phyloP scores from a whole-genome alignment of 139 green algal genomes.

The Auxenochlorella pyrenoidosa region DNA sequence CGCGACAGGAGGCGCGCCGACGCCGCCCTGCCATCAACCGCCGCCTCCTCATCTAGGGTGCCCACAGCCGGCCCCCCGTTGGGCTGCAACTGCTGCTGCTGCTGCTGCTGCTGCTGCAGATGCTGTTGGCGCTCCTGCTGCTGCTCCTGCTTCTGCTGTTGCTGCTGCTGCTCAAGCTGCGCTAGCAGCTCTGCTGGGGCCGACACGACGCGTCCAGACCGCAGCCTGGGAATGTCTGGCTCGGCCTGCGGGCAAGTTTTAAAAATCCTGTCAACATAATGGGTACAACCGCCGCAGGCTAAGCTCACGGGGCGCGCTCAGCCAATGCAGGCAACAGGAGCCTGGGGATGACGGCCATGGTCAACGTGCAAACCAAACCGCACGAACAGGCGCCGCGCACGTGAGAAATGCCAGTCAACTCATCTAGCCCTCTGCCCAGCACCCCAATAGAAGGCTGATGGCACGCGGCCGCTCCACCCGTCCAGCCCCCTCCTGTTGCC shows the following conservation, averaged over 20 bases:
- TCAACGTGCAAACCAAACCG: too few relatives aligned
- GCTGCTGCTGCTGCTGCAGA: background rate
- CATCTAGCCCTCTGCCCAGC: too few relatives aligned
- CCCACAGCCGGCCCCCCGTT: background rate
- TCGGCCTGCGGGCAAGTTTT: background rate
- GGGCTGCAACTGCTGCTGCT: background rate
- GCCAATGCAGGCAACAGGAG: too few relatives aligned
- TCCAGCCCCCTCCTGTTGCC: background rate
- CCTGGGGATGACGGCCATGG: too few relatives aligned
- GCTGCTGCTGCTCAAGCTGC: background rate
- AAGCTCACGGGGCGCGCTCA: too few relatives aligned
- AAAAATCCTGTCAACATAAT: too few relatives aligned
- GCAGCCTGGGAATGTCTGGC: constrained; percentile 31
- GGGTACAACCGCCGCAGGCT: too few relatives aligned
- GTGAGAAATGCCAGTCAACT: too few relatives aligned
- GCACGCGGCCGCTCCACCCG: background rate
- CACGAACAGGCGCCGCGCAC: too few relatives aligned
- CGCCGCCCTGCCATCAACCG: background rate
- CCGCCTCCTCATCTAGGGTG: background rate
- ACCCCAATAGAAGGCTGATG: too few relatives aligned
- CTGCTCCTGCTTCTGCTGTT: background rate
- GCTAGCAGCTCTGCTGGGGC: background rate
- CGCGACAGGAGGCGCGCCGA: background rate
- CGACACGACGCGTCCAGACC: background rate
- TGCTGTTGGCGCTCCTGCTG: background rate